A percentile compares a stretch with the other conserved stretches of the same genome.
Conservation (phyloP, 768 basidiomycete species). For the Fibroporia radiculosa region DNA sequence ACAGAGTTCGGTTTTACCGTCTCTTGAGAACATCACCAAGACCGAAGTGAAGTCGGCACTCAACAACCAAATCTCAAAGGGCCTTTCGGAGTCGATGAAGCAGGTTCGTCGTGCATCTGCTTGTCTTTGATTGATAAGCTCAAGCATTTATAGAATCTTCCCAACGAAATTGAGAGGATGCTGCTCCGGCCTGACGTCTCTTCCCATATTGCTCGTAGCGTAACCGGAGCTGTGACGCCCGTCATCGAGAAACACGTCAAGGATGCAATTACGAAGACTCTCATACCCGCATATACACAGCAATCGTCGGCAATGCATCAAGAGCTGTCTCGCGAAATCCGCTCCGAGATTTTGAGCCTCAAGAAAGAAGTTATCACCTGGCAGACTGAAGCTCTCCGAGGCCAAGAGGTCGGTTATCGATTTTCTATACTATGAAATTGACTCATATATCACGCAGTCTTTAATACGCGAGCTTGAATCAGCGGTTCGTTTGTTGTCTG, state of each 20-base stretch:
- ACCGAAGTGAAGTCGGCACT: constrained; percentile 72
- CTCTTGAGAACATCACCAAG: constrained; percentile 76
- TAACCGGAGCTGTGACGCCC: constrained; percentile 66
- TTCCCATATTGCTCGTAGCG: constrained; percentile 65
- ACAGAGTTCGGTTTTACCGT: constrained; percentile 75
- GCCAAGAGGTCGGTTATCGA: constrained; percentile 56
- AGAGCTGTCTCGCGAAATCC: constrained; percentile 68
- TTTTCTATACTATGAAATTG: too few species aligned
- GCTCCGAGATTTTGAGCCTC: constrained; percentile 64
- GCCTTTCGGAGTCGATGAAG: constrained; percentile 63
- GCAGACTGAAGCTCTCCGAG: constrained; percentile 72
- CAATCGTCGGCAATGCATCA: constrained; percentile 75
- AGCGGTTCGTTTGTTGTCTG: constrained; percentile 62
- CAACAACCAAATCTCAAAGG: constrained; percentile 70
- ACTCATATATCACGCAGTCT: constrained; percentile 32
- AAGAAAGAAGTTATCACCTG: constrained; percentile 76
- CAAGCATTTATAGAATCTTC: constrained; percentile 47
- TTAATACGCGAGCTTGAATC: constrained; percentile 78
- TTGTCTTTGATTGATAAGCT: neutral
- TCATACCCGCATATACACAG: constrained; percentile 71
- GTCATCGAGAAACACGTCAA: constrained; percentile 77
- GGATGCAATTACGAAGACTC: constrained; percentile 63
- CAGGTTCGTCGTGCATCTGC: constrained; percentile 39
- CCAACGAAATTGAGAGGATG: constrained; percentile 72
- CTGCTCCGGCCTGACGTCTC: constrained; percentile 71